Evolutionary conservation across 169 alveolate genomes (phyloP).

Genomic region (Condylostoma magnum): DNA sequence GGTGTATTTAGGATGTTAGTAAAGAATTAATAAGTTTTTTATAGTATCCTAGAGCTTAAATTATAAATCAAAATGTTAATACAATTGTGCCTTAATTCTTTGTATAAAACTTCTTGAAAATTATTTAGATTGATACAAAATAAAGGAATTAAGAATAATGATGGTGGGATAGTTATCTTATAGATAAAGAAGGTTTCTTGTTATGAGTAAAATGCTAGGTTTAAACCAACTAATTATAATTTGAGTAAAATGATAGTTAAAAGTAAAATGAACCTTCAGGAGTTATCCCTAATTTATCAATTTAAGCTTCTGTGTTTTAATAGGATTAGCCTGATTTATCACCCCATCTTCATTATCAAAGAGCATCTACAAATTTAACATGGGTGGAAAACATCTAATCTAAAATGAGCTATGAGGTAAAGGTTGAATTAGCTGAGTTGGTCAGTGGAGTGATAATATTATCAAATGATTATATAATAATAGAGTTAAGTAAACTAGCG

Average conservation of each 20-base stretch:
- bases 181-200: slow-evolving; percentile 13
- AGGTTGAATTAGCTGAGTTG: no score
- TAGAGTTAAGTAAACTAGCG: no score
- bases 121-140: background rate
- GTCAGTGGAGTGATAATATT: no score
- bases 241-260: background rate
- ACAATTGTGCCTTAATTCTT: background rate
- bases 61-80: background rate
- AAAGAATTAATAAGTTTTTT: background rate
- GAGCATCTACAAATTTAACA: no score
- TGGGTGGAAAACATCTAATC: no score
- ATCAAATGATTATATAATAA: no score
- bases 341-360: no score
- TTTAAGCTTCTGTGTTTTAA: background rate
- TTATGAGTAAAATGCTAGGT: background rate
- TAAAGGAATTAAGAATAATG: background rate
- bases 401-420: no score
- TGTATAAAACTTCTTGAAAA: background rate
- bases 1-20: background rate
- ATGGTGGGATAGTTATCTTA: background rate
- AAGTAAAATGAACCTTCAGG: background rate
- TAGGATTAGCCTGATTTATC: background rate
- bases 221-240: background rate
- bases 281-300: background rate
- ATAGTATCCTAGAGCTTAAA: background rate